Base-by-base conservation (phyloP, 148 eudicot genomes). In the Rheum nobile region DNA sequence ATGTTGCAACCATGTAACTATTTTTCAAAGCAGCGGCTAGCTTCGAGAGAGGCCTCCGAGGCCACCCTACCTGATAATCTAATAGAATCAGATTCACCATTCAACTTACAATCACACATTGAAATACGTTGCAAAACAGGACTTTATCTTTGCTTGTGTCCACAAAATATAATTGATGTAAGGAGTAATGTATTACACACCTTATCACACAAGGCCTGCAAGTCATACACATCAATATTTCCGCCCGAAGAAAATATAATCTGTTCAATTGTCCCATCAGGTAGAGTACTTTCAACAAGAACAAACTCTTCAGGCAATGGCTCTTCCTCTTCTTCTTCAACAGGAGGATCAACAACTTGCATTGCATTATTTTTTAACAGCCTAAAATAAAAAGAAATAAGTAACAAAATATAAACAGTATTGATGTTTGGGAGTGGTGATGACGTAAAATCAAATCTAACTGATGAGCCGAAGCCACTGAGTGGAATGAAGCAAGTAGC, bases 191-290 rank as follows among this genome's bases (percentile, higher is more conserved):
- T 46, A 68, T 74, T 74, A 70, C 29, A 4, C 4, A 94, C 98
- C 97, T 91, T 91, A 75, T 94, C 97, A 70, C 98, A 89, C 65
- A 94, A 86, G 72, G 92, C 89, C 76, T 91, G 93, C 46, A 94
- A 87, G 75, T 94, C 90, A 80, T 94, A 88, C 75, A 94, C 82
- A 74, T 94, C 98, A 79, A 91, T 82, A 79, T 89, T 83, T 79
- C 91, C 97, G 75, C 96, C 95, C 2, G 97, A 85, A 72, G 98
- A 94, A 80, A 94, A 94, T 65, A 94, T 84, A 73, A 94, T 94
- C 71, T 94, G 91, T 78, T 94, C 98, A 77, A 91, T 42, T 55
- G 77, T 61, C 72, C 95, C 96, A 84, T 94, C 91, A 71, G 88
- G 79, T 74, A 46, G 86, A 74, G 84, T 85, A 67, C 83, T 91